phyloP scores from a whole-genome alignment of 1,139 yeast genomes.

The Diutina sp. region DNA sequence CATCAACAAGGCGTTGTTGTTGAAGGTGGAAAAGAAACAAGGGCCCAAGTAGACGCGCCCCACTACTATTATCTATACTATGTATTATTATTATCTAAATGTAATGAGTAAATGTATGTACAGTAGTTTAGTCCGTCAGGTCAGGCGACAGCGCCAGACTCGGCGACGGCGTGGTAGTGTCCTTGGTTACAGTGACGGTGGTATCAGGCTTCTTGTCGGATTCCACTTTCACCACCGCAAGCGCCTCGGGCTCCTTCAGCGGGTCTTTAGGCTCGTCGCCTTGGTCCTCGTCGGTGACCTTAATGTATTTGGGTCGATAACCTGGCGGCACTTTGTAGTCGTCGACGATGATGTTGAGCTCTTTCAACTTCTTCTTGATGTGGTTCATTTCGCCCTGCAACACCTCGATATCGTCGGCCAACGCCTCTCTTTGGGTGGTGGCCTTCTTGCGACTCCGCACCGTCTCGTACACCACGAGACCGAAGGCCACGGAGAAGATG shows the following conservation, averaged over 20 bases:
- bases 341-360: slow-evolving; percentile 15
- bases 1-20: slow-evolving; percentile 82
- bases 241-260: background rate
- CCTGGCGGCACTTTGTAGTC: slow-evolving; percentile 1
- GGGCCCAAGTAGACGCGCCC: slow-evolving; percentile 17
- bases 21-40: slow-evolving; percentile 86
- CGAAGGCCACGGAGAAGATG: slow-evolving; percentile 71
- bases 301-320: background rate
- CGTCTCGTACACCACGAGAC: slow-evolving; percentile 63
- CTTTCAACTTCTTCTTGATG: slow-evolving; percentile 33
- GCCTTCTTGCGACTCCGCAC: slow-evolving; percentile 59
- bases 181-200: background rate
- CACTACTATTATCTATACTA: slow-evolving; percentile 6
- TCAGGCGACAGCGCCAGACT: background rate
- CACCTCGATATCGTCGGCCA: slow-evolving; percentile 56
- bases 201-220: background rate
- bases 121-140: background rate
- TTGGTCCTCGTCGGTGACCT: background rate
- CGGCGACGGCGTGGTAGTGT: background rate
- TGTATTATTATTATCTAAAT: slow-evolving; percentile 7
- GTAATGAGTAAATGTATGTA: slow-evolving; percentile 1
- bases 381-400: slow-evolving; percentile 61
- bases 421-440: slow-evolving; percentile 42
- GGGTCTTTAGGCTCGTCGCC: background rate
- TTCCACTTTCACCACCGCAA: background rate